Percentiles rank a stretch among this genome's conserved stretches.
Conservation (phyloP, 2,329 filamentous ascomycete genomes). For the Chrysosporium keratinophilum region DNA sequence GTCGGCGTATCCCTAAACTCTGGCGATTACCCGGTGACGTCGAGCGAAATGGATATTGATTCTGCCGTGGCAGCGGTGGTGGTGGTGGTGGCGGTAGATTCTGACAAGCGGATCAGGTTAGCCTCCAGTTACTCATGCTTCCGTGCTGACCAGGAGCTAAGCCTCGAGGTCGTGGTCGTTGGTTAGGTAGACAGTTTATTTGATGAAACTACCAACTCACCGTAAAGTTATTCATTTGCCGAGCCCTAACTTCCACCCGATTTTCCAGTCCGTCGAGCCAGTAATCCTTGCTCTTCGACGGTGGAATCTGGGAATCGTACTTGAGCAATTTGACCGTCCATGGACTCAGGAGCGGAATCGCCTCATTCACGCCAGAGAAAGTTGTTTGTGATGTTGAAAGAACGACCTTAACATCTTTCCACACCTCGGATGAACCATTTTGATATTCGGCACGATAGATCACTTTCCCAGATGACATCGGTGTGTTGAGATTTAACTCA, state of each 20-base stretch:
- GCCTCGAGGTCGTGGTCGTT: too few species aligned
- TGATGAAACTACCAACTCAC: too few species aligned
- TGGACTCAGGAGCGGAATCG: slow-evolving; percentile 44
- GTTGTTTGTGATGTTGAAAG: slow-evolving; percentile 55
- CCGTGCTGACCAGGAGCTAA: too few species aligned
- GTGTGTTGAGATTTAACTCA: slow-evolving; percentile 52
- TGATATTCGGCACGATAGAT: slow-evolving; percentile 54
- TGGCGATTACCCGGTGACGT: background rate
- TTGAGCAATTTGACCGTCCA: slow-evolving; percentile 48
- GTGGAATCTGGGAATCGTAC: slow-evolving; percentile 19
- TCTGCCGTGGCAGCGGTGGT: background rate
- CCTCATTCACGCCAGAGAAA: slow-evolving; percentile 47
- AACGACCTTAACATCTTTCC: slow-evolving; percentile 50
- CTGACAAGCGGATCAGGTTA: background rate
- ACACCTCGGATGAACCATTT: slow-evolving; percentile 54
- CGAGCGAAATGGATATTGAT: background rate
- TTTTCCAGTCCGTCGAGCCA: slow-evolving; percentile 15
- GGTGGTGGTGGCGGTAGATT: background rate
- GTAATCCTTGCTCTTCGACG: slow-evolving; percentile 16
- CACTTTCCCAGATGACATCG: slow-evolving; percentile 42
- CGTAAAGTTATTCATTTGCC: too few species aligned
- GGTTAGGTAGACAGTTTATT: too few species aligned
- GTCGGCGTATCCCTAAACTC: too few species aligned
- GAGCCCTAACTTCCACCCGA: slow-evolving; percentile 5
- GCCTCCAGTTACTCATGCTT: background rate